Base-by-base conservation (phyloP, 2,329 filamentous ascomycete species). In the Monilinia fructigena region DNA sequence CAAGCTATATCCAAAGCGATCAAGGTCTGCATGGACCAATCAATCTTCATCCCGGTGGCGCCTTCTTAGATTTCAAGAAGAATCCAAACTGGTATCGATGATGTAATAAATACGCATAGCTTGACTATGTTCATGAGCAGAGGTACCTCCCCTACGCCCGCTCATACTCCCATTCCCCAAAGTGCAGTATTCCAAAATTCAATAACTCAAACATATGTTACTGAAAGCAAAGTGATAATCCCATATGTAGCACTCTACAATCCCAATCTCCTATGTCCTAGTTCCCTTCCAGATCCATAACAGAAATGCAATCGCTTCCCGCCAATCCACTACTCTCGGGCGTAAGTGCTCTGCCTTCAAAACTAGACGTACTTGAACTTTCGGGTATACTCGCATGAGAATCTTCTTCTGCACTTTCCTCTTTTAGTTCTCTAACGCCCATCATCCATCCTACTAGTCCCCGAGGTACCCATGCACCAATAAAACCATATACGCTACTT, bases 361-460 rank as follows among this genome's bases (percentile, higher is more conserved):
- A 62, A 48, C 55, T 68, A 31, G 65, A 64, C 14, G 55, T 50
- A 16, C 63, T 61, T 16, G 47, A 26, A 54, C 55, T 66, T 18
- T 14, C 48, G 16, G 47, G 38, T 14, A 38, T 26, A 31, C 48
- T 47, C 38, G 38, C 28, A 11, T 38, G 55, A 18, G 16, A 23
- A 35, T 47, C n/a, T 1, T 47, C n/a, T 1, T 52, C 56, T 11
- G 14, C 45, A 11, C 28, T 35, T 28, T 66, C 50, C 38, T 54
- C 65, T 28, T 61, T 65, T 4, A 89, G 86, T 66, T 80, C 81
- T 68, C 88, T 82, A 67, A 93, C 85, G 14, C 93, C 93, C 86
- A 98, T 89, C 90, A 98, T 96, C 90, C 92, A 95, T 1, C 88
- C 88, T n/a, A 98, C 89, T 20, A 97, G 76, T 3, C 87, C 84